Evolutionary conservation across 1,284 basidiomycete species (phyloP).

Genomic region (Moesziomyces sp.): DNA sequence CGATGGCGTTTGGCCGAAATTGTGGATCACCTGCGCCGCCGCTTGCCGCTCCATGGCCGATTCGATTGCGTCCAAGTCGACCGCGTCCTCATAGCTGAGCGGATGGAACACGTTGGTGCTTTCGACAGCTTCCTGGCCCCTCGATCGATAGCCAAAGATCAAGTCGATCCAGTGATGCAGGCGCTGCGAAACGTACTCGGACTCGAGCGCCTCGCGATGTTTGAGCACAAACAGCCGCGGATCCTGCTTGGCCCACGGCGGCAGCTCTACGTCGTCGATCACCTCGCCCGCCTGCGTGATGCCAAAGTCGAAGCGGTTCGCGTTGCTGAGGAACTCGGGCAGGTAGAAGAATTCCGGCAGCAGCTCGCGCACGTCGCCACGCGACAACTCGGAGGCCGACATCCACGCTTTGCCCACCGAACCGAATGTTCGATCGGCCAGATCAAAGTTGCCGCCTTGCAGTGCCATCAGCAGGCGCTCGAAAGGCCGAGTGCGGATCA

Average conservation of each 20-base stretch:
- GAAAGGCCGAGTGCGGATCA: conserved; percentile 84
- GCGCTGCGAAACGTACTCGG: conserved; percentile 84
- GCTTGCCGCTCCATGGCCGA: conserved; percentile 89
- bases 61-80: conserved; percentile 76
- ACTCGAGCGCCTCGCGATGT: conserved; percentile 89
- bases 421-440: conserved; percentile 91
- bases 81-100: conserved; percentile 82
- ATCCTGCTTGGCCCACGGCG: conserved; percentile 88
- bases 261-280: conserved; percentile 88
- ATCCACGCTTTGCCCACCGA: conserved; percentile 78
- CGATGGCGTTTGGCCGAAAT: conserved; percentile 71
- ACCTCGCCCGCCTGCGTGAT: conserved; percentile 82
- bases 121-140: conserved; percentile 68
- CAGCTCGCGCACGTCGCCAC: conserved; percentile 92
- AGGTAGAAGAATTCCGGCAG: conserved; percentile 87
- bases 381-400: conserved; percentile 84
- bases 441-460: conserved; percentile 81
- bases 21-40: conserved; percentile 93
- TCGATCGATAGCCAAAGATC: conserved; percentile 62
- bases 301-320: conserved; percentile 78
- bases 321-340: conserved; percentile 70
- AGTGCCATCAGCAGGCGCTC: conserved; percentile 56
- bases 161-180: conserved; percentile 93
- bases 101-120: conserved; percentile 92
- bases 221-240: conserved; percentile 83